Base-by-base conservation (phyloP, 2,329 filamentous ascomycete genomes). In the Colletotrichum tanaceti region DNA sequence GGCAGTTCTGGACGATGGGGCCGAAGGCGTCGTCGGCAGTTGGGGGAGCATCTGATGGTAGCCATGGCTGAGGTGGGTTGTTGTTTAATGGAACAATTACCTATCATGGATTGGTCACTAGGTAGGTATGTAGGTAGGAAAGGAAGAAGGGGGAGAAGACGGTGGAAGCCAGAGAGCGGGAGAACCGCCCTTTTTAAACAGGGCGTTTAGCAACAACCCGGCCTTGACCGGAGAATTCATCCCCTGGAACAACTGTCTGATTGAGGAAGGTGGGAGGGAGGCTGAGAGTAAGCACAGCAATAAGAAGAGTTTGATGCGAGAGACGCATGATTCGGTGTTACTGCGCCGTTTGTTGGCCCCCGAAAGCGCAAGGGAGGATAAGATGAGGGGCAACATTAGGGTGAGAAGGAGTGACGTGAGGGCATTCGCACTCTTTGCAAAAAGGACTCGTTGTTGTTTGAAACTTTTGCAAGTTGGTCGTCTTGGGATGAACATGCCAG, bases 21-120 rank as follows among this genome's bases (percentile, higher is more conserved):
- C 76, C 76, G 22, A 78, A 77, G 38, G 65, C 55, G 1, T 58
- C 13, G 22, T 74, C 65, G 46, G 57, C 67, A 18, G 63, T 44
- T 6, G 35, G 52, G 52, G n/a, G 52, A 63, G 53, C 67, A 70
- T n/a, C 39, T 46, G 44, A 43, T 46, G 20, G 39, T 58, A 39
- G 38, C 28, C 67, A 70, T 63, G 35, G 24, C n/a, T 47, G 32
- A 18, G 13, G 50, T 39, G 16, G 41, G 3, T 16, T 52, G 44
- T 20, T 22, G 14, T 60, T 14, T 38, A 14, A 39, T n/a, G 24
- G n/a, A 35, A 16, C 5, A 13, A 20, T 39, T 22, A 10, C 32
- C 32, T 35, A 3, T 10, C 32, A 35, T 35, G 9, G 10, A 35
- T 35, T 7, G 32, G 32, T 3, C 9, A 3, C 7, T 0, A 10